A percentile compares a stretch with the other conserved stretches of the same genome.
Conservation (phyloP, 164 flowering plant species). For the Vitis labrusca region DNA sequence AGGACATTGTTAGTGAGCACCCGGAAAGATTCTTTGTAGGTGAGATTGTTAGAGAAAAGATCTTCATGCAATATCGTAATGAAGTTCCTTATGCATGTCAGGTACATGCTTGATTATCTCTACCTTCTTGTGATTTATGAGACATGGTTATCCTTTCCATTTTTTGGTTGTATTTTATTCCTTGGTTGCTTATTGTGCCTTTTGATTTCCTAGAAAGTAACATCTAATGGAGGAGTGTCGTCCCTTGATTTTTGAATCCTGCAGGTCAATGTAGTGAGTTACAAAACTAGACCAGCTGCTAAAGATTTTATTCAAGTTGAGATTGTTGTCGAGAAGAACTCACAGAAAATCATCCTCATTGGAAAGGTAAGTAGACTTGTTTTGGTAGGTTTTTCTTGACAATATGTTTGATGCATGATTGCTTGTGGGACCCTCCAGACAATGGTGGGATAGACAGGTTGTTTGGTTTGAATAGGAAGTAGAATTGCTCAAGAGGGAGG, state of each 20-base stretch:
- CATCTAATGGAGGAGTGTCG: background rate
- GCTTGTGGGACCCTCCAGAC: background rate
- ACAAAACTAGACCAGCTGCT: conserved; percentile 79
- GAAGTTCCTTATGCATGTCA: conserved; percentile 99
- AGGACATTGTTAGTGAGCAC: conserved; percentile 97
- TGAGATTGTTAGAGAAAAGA: conserved; percentile 97
- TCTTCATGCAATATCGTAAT: conserved; percentile 86
- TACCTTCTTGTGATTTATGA: background rate
- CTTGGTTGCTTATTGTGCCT: background rate
- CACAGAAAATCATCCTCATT: conserved; percentile 93
- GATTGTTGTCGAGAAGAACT: conserved; percentile 81
- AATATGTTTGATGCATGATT: background rate
- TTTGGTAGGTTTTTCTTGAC: background rate
- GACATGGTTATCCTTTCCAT: background rate
- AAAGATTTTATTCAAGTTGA: conserved; percentile 96
- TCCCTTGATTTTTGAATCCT: conserved; percentile 3
- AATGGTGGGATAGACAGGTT: too few species aligned
- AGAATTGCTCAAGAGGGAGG: too few species aligned
- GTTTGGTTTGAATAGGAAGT: too few species aligned
- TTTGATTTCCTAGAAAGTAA: background rate
- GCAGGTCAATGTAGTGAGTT: conserved; percentile 90
- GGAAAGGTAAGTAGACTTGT: conserved; percentile 64
- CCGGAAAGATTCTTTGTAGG: conserved; percentile 97
- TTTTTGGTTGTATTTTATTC: background rate
- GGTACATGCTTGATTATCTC: conserved; percentile 36